Conservation (phyloP, 257 asterid species). For the Galeopsis tetrahit region DNA sequence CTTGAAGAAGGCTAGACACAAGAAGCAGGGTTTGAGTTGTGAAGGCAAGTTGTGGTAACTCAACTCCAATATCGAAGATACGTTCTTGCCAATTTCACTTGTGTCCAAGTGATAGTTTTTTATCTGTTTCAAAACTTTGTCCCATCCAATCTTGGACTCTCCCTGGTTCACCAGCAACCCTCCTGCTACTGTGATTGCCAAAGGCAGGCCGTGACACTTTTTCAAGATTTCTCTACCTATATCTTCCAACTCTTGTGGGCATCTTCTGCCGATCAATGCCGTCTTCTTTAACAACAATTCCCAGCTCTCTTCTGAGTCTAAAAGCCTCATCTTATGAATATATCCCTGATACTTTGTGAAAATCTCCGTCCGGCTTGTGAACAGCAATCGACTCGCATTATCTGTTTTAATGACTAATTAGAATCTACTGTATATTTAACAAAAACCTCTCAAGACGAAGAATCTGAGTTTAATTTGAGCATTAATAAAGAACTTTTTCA, state of each 20-base stretch:
- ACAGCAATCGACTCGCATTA: background rate
- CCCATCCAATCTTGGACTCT: conserved; percentile 29
- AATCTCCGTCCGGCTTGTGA: conserved; percentile 12
- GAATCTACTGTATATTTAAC: too few species aligned
- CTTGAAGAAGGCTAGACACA: conserved; percentile 26
- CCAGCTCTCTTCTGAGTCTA: conserved; percentile 35
- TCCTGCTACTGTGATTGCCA: conserved; percentile 33
- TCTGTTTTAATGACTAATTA: background rate
- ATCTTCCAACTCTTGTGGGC: conserved; percentile 25
- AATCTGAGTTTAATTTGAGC: too few species aligned
- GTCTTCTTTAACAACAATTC: conserved; percentile 32
- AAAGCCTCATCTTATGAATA: background rate
- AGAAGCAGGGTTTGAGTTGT: conserved; percentile 32
- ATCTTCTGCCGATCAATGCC: conserved; percentile 21
- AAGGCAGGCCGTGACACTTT: conserved; percentile 37
- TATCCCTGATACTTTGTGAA: background rate
- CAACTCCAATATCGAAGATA: conserved; percentile 29
- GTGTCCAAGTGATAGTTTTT: background rate
- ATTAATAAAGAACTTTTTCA: too few species aligned
- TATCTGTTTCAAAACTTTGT: conserved; percentile 15
- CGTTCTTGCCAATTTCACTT: background rate
- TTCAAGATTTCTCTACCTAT: conserved; percentile 31
- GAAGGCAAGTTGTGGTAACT: conserved; percentile 39
- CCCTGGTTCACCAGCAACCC: conserved; percentile 28
- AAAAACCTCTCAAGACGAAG: too few species aligned